These are phyloP conservation scores for Fusarium nodosum DNA, from an alignment of 2,329 filamentous ascomycete genomes.

Conservation along the genomic window DNA sequence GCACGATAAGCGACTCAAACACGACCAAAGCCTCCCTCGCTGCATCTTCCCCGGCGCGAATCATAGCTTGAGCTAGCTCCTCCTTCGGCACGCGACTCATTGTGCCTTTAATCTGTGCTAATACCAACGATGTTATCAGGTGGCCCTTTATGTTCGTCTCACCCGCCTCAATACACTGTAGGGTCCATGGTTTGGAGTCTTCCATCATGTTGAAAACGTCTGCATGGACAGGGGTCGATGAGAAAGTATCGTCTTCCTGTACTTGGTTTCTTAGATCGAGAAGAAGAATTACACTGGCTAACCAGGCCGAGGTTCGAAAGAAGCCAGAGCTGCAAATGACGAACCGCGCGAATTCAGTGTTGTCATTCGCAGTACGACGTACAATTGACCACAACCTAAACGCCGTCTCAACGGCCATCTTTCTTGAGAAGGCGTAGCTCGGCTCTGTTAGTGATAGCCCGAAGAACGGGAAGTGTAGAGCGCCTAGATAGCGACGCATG, in stretches of 20 bases:
- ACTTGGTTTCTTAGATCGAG: conserved; percentile 59
- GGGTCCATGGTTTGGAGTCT: conserved; percentile 57
- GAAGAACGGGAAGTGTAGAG: conserved; percentile 69
- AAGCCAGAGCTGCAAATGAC: conserved; percentile 58
- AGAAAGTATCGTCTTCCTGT: conserved; percentile 58
- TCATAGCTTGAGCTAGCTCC: conserved; percentile 52
- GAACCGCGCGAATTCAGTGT: conserved; percentile 56
- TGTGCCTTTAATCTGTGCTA: conserved; percentile 59
- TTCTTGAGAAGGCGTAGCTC: conserved; percentile 65
- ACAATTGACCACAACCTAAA: conserved; percentile 61
- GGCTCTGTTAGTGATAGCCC: conserved; percentile 57
- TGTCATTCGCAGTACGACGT: conserved; percentile 43
- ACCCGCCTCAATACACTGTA: conserved; percentile 59
- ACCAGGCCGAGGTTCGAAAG: conserved; percentile 54
- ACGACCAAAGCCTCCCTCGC: conserved; percentile 52
- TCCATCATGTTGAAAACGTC: conserved; percentile 60
- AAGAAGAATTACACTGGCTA: conserved; percentile 56
- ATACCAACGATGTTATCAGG: conserved; percentile 54
- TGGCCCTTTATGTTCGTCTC: conserved; percentile 70
- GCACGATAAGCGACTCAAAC: conserved; percentile 52
- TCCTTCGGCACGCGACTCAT: conserved; percentile 53
- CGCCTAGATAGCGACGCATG: conserved; percentile 67
- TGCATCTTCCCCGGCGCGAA: conserved; percentile 57
- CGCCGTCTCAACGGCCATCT: conserved; percentile 62
- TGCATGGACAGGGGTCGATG: conserved; percentile 52